Base-by-base conservation (phyloP, 768 basidiomycete genomes). In the Mycena rosella region DNA sequence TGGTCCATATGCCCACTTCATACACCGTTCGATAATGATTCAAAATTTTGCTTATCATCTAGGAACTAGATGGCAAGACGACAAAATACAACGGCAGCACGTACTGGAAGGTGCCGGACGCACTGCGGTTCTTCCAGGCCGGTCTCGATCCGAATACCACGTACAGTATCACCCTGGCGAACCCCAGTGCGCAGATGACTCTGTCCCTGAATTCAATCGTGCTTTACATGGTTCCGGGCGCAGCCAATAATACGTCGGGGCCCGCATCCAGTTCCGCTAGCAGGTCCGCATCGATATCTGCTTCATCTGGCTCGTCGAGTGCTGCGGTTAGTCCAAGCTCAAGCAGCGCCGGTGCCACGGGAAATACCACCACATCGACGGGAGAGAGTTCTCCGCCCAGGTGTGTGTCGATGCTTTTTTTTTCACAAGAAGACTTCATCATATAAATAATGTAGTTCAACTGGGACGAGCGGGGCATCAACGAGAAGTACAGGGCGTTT, bases 101-200 rank as follows among this genome's bases (percentile, higher is more conserved):
- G 26, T 69, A 56, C 29, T 70, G 59, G 59, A 51, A 70, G 26
- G 64, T 69, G 22, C 68, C 68, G 22, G 64, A 65, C 36, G 36
- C 68, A 20, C 40, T 70, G 24, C 54, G 65, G 2, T 69, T 65
- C 45, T 69, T 56, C 18, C 63, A 61, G 45, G 68, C 58, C 15
- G 68, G 68, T 11, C 38, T 70, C 20, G 64, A 70, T 34, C 63
- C 68, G 9, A 65, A 34, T 22, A 59, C 51, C 30, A 65, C 44
- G 24, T 64, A 70, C 44, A 65, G 47, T 18, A 24, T 70, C 36
- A 53, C 38, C 6, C 29, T 70, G 1, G 56, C 45, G 20, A 65
- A 70, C 42, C 18, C 36, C 6, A 44, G n/a, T 13, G 40, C 53
- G 1, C 13, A 34, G 26, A 42, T 62, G 47, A 69, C 65, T 30